These are phyloP conservation scores for Cyberlindnera xylosilytica DNA, from an alignment of 805 yeast species.

Conservation along the genomic window DNA sequence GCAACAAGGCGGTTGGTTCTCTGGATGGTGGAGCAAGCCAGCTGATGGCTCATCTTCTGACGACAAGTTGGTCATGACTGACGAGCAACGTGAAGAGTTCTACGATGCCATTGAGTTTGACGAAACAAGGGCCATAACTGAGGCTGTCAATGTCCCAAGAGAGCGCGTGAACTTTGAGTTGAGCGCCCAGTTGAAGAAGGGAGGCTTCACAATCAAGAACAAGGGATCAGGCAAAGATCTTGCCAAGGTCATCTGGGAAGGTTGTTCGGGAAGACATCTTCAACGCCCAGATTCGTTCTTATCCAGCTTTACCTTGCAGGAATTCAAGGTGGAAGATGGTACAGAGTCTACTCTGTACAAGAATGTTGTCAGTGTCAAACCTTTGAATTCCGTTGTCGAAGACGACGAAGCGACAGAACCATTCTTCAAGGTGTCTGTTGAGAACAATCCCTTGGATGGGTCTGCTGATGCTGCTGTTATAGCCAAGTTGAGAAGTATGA, in stretches of 20 bases:
- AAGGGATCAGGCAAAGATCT: conserved; percentile 39
- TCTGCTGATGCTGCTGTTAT: conserved; percentile 76
- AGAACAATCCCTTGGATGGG: conserved; percentile 80
- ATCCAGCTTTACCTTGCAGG: conserved; percentile 70
- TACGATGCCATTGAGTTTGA: conserved; percentile 93
- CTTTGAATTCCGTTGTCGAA: conserved; percentile 42
- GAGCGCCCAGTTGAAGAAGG: conserved; percentile 65
- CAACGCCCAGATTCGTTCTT: conserved; percentile 79
- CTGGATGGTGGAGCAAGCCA: conserved; percentile 54
- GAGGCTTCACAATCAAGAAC: conserved; percentile 63
- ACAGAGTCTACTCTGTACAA: conserved; percentile 76
- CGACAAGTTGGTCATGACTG: conserved; percentile 56
- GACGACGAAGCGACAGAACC: conserved; percentile 43
- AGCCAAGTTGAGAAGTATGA: conserved; percentile 79
- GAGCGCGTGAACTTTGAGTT: conserved; percentile 69
- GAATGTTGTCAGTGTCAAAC: conserved; percentile 82
- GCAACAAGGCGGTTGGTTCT: conserved; percentile 56
- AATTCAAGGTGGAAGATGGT: conserved; percentile 85
- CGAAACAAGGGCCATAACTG: conserved; percentile 50
- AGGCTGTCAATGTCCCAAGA: conserved; percentile 63
- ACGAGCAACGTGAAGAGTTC: conserved; percentile 84
- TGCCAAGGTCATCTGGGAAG: conserved; percentile 80
- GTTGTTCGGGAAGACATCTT: conserved; percentile 67
- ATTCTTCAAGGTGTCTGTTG: conserved; percentile 79
- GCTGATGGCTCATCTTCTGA: conserved; percentile 27